Base-by-base conservation (phyloP, 2,329 filamentous ascomycete genomes). In the Epichloe typhina region DNA sequence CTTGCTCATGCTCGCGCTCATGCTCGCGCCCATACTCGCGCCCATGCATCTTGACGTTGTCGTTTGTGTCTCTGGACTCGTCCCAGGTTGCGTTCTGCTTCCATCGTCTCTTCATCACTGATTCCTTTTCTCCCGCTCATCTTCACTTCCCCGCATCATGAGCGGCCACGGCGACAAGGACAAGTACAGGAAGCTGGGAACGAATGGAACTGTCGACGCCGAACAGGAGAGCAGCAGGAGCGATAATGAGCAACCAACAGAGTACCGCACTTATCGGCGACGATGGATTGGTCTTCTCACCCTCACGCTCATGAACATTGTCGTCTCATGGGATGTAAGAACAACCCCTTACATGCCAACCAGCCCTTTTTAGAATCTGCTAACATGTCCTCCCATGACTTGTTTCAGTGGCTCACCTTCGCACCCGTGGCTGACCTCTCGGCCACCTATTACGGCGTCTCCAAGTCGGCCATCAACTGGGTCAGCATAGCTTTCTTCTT, bases 261-360 rank as follows among this genome's bases (percentile, higher is more conserved):
- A 63, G 53, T 72, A 72, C 50, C 65, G 65, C 49, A 71, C 69
- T 11, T 97, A 97, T 65, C 91, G 86, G 69, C 79, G 88, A 61
- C 79, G 93, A 43, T 98, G 88, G 82, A 86, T 95, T 64, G 93
- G 93, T 1, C 72, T 98, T 48, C 69, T 79, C 21, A 87, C 95
- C 67, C 69, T 97, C 62, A 84, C 89, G 6, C 68, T 97, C 60
- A 73, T 97, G 68, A 98, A 97, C 64, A 84, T 96, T 51, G 80
- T 97, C 54, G 84, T 95, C 41, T 94, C 87, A 62, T 97, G 91
- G 91, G 88, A 94, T 78, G 88, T 93, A 76, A 75, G 88, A 33
- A 12, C n/a, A 21, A 12, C 26, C 17, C 17, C 17, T 17, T 17
- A 17, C 17, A 17, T 17, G 17, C 40, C 12, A 23, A 19, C 40